Base-by-base conservation (phyloP, 768 basidiomycete genomes). In the Boletellus sp. region DNA sequence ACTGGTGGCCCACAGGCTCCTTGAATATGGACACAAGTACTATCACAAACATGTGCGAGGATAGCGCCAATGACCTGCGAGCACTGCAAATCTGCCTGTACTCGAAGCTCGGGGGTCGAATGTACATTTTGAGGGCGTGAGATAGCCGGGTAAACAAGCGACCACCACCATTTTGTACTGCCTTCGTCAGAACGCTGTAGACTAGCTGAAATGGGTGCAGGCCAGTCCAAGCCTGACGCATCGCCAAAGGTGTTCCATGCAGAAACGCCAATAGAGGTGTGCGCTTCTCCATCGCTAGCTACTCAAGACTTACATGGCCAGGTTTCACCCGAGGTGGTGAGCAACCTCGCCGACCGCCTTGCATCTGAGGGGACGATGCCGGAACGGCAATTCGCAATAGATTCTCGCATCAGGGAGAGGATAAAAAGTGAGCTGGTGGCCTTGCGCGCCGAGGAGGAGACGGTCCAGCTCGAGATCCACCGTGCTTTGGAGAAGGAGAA, bases 281-380 rank as follows among this genome's bases (percentile, higher is more conserved):
- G 72, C 63, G 1, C 3, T 28, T 39, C 24, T 4, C 8, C 40
- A 41, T 1, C 35, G 16, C 23, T 6, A 24, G 15, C 17, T 31
- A 8, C 31, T 20, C 31, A 45, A 34, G 22, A 37, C 44, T 61
- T 23, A 58, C 51, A 31, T 50, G 47, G 40, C 42, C 24, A 94
- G 90, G 89, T 94, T 71, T 87, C 87, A n/a, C 80, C 80, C 41
- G 81, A 86, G 66, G 81, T 94, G 50, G 83, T 94, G 62, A 81
- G 86, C 72, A 81, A 85, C 50, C 84, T 94, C 54, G 75, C 83
- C 17, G 84, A 90, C 70, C 73, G 78, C 51, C 66, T 78, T 32
- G 77, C 80, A 37, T 75, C 83, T 1, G 70, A 84, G 10, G 76
- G 76, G 42, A 80, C 83, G 3, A 74, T 80, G 13, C 77, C 83